Evolutionary conservation across 257 asterid genomes (phyloP).

Genomic region (Scutellaria minor): DNA sequence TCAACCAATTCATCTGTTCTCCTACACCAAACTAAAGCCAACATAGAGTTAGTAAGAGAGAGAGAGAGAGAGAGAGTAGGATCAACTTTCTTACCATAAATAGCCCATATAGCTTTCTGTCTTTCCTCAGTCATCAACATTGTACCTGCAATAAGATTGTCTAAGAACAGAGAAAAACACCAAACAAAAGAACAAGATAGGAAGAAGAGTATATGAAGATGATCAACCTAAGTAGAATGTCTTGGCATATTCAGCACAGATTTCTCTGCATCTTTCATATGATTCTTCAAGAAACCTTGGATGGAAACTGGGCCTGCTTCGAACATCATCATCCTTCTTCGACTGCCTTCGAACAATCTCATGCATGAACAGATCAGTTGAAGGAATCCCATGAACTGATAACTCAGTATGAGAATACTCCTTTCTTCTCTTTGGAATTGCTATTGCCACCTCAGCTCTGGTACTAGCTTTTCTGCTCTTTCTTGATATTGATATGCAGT

Average conservation of each 20-base stretch:
- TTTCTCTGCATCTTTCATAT: slow-evolving; percentile 67
- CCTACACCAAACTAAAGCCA: slow-evolving; percentile 73
- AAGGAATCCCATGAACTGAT: slow-evolving; percentile 49
- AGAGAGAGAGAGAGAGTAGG: too few relatives aligned
- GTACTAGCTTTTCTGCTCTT: slow-evolving; percentile 20
- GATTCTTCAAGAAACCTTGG: slow-evolving; percentile 74
- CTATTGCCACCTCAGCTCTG: slow-evolving; percentile 51
- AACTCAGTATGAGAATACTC: slow-evolving; percentile 38
- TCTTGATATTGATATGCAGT: slow-evolving; percentile 18
- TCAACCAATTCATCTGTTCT: slow-evolving; percentile 88
- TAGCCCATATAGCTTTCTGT: slow-evolving; percentile 89
- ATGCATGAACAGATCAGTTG: slow-evolving; percentile 45
- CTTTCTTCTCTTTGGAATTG: slow-evolving; percentile 47
- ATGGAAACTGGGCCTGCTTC: slow-evolving; percentile 43
- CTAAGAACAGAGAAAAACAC: background rate
- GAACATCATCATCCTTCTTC: slow-evolving; percentile 20
- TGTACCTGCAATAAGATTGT: slow-evolving; percentile 61
- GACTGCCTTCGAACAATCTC: slow-evolving; percentile 71
- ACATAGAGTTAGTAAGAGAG: too few relatives aligned
- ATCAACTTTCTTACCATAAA: slow-evolving; percentile 54
- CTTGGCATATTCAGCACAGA: slow-evolving; percentile 85
- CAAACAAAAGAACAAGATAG: background rate
- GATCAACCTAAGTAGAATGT: slow-evolving; percentile 72
- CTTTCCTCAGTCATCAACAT: slow-evolving; percentile 74
- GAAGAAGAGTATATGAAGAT: background rate